A percentile compares a stretch with the other conserved stretches of the same genome.
phyloP scores from a whole-genome alignment of 2,329 filamentous ascomycete genomes.

The Tympanopsis confertula region DNA sequence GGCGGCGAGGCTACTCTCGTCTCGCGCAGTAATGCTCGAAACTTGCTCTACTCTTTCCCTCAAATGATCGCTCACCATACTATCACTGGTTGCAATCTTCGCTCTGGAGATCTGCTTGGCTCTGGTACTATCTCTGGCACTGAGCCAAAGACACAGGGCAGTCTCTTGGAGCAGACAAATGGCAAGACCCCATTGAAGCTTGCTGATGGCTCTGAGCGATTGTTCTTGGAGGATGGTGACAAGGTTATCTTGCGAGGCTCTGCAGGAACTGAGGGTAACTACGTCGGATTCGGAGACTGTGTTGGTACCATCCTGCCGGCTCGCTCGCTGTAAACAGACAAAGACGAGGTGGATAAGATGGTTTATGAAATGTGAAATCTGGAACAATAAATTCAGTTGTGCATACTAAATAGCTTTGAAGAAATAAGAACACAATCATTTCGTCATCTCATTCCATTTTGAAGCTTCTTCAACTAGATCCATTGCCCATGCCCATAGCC shows the following conservation, averaged over 20 bases:
- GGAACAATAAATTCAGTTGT: too few relatives aligned
- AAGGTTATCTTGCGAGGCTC: conserved; percentile 54
- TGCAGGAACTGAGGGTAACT: conserved; percentile 46
- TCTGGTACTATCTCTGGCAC: conserved; percentile 31
- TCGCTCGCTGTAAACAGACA: too few relatives aligned
- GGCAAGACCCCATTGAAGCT: conserved; percentile 56
- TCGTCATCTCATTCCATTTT: too few relatives aligned
- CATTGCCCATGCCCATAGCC: too few relatives aligned
- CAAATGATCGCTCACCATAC: conserved; percentile 9
- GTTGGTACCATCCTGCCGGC: conserved; percentile 47
- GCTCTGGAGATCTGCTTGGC: conserved; percentile 6
- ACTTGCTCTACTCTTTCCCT: conserved; percentile 2
- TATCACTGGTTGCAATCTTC: conserved; percentile 5
- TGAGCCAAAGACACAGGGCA: conserved; percentile 46
- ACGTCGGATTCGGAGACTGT: conserved; percentile 70
- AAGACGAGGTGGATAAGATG: too few relatives aligned
- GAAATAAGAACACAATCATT: too few relatives aligned
- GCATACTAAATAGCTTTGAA: too few relatives aligned
- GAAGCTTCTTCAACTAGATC: too few relatives aligned
- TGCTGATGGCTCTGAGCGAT: conserved; percentile 52
- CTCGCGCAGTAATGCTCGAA: not conserved
- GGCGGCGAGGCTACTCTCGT: not conserved
- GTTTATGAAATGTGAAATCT: too few relatives aligned
- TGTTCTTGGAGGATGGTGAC: conserved; percentile 67
- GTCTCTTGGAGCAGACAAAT: conserved; percentile 60